Evolutionary conservation across 352 stramenopile genomes (phyloP).

Genomic region (Globisporangium cystogenes): DNA sequence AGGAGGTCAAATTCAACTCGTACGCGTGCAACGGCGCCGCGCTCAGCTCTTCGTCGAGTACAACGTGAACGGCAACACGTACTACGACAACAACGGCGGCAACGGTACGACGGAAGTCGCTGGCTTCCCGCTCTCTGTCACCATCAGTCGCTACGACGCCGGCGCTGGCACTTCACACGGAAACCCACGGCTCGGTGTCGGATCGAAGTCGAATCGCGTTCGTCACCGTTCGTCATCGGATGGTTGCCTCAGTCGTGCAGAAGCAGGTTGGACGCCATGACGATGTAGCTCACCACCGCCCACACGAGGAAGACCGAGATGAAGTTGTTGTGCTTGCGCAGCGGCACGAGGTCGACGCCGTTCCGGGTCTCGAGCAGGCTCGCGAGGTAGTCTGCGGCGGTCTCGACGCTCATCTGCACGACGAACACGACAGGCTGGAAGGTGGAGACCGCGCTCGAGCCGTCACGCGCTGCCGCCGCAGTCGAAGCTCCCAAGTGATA

Average conservation of each 20-base stretch:
- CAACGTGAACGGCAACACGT: no score
- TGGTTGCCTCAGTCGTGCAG: not conserved
- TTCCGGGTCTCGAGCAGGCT: constrained; percentile 2
- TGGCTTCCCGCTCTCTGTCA: constrained; percentile 15
- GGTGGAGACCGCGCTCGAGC: not conserved
- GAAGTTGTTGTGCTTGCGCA: constrained; percentile 2
- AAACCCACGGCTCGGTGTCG: constrained; percentile 7
- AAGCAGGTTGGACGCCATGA: constrained; percentile 2
- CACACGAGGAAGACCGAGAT: constrained; percentile 6
- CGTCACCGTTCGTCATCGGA: not conserved
- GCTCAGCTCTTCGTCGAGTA: no score
- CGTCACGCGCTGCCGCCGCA: not conserved
- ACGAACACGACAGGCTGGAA: constrained; percentile 1
- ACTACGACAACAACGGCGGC: no score
- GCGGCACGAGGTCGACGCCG: constrained; percentile 1
- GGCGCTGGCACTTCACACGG: constrained; percentile 14
- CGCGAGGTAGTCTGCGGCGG: constrained; percentile 4
- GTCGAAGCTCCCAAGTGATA: constrained; percentile 10
- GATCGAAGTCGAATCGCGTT: not conserved
- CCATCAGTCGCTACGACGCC: constrained; percentile 24
- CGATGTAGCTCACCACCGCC: constrained; percentile 1
- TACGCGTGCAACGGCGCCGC: no score
- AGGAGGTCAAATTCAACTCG: no score
- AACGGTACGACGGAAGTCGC: no score
- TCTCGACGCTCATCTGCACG: constrained; percentile 2